These are phyloP conservation scores for Ensete glaucum DNA, from an alignment of 176 grass and related monocot species.

Conservation along the genomic window DNA sequence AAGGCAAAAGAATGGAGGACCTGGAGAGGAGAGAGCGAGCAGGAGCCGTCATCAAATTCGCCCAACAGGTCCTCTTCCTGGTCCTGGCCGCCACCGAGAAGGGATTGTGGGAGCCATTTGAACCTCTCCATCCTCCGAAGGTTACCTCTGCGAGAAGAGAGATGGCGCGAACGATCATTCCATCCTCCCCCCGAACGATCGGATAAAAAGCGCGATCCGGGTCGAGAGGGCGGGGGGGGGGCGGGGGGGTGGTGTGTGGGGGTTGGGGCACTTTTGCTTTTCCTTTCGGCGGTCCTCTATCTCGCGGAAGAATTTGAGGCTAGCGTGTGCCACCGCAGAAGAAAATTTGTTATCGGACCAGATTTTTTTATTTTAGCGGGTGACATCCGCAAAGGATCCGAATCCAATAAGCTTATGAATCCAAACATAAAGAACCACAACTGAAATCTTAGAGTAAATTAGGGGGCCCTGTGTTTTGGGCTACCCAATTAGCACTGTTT, in stretches of 20 bases:
- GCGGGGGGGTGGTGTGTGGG: too few relatives aligned
- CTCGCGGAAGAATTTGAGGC: background rate
- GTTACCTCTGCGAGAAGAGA: background rate
- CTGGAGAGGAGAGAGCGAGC: slow-evolving; percentile 72
- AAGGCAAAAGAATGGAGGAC: slow-evolving; percentile 22
- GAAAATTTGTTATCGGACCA: too few relatives aligned
- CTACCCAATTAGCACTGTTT: too few relatives aligned
- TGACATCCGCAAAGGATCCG: too few relatives aligned
- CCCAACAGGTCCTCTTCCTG: slow-evolving; percentile 52
- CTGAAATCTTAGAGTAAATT: too few relatives aligned
- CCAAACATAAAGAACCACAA: too few relatives aligned
- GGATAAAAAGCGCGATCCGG: background rate
- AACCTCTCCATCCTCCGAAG: slow-evolving; percentile 53
- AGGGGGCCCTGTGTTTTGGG: too few relatives aligned
- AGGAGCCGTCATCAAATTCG: slow-evolving; percentile 43
- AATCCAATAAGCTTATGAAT: too few relatives aligned
- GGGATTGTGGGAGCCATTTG: slow-evolving; percentile 53
- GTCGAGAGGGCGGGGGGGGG: too few relatives aligned
- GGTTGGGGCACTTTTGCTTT: background rate
- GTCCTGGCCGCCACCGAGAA: slow-evolving; percentile 43
- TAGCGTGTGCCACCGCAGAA: too few relatives aligned
- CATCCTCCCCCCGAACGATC: background rate
- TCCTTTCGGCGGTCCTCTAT: background rate
- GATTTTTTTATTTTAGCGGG: too few relatives aligned
- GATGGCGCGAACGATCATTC: background rate